Conservation (phyloP, 176 grass and related monocot species). For the Oryza coarctata region DNA sequence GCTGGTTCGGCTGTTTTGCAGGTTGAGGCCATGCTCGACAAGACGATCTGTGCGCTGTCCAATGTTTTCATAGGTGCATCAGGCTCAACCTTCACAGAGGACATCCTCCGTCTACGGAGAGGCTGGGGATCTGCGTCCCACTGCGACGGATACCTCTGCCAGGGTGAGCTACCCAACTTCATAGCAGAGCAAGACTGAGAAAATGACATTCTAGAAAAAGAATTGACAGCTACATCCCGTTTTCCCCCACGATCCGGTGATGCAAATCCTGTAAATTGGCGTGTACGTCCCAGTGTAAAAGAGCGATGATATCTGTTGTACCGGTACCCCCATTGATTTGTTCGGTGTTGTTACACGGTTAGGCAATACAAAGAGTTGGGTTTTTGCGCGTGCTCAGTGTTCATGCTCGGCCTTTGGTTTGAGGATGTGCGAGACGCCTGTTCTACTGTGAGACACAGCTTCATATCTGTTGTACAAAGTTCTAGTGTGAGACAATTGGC, state of each 20-base stretch:
- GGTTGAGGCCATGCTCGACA: slow-evolving; percentile 96
- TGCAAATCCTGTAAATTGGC: slow-evolving; percentile 43
- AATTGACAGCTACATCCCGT: not conserved
- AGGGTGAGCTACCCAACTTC: slow-evolving; percentile 79
- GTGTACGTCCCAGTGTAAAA: slow-evolving; percentile 47
- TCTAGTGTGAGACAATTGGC: too few relatives aligned
- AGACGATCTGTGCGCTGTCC: slow-evolving; percentile 81
- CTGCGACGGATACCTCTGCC: slow-evolving; percentile 93
- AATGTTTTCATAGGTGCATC: slow-evolving; percentile 84
- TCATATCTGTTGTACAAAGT: too few relatives aligned
- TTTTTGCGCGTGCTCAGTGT: not conserved
- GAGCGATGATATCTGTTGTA: slow-evolving; percentile 17
- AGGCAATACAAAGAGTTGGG: not conserved
- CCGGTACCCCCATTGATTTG: slow-evolving; percentile 20
- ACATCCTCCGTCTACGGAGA: slow-evolving; percentile 70
- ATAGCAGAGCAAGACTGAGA: slow-evolving; percentile 62
- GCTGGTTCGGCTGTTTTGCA: slow-evolving; percentile 1
- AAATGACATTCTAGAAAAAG: slow-evolving; percentile 3
- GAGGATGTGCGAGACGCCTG: not conserved
- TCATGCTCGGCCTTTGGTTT: not conserved
- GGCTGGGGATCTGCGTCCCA: slow-evolving; percentile 76
- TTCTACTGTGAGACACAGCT: not conserved
- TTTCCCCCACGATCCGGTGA: not conserved
- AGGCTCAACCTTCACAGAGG: slow-evolving; percentile 92
- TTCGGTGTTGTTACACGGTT: slow-evolving; percentile 14